phyloP scores from a whole-genome alignment of 257 asterid genomes.

The Linderniella brevidens region DNA sequence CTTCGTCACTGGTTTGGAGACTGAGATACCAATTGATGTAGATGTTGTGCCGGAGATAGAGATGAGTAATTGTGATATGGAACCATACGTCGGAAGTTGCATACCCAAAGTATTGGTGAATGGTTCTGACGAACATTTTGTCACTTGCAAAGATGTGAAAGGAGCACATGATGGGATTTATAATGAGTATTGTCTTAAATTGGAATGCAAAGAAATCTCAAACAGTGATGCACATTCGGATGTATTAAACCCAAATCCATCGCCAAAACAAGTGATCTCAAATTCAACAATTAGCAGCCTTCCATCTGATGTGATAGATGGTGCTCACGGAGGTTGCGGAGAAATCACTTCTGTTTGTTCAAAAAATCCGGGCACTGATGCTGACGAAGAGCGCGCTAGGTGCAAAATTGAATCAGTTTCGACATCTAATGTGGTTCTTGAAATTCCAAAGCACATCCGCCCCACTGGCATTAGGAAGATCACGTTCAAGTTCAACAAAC shows the following conservation, averaged over 20 bases:
- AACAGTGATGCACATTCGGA: conserved; percentile 78
- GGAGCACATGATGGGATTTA: conserved; percentile 15
- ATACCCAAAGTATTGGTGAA: neutral
- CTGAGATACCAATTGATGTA: neutral
- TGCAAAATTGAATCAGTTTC: conserved; percentile 30
- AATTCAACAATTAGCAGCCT: conserved; percentile 36
- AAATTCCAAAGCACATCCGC: conserved; percentile 81
- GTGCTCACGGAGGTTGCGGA: conserved; percentile 42
- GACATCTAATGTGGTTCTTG: conserved; percentile 62
- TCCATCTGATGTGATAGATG: conserved; percentile 23
- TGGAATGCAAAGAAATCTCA: conserved; percentile 47
- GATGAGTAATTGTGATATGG: neutral
- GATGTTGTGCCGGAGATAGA: neutral
- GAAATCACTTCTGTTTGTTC: conserved; percentile 61
- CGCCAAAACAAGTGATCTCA: conserved; percentile 56
- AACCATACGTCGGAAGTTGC: neutral
- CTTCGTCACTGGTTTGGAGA: no score
- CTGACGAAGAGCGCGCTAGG: conserved; percentile 35
- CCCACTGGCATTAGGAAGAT: conserved; percentile 92
- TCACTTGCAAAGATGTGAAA: conserved; percentile 11
- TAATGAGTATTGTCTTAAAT: conserved; percentile 19
- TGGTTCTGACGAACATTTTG: neutral
- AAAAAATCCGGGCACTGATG: conserved; percentile 32
- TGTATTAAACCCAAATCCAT: conserved; percentile 59
- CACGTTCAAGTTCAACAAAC: conserved; percentile 79